Base-by-base conservation (phyloP, 2,329 filamentous ascomycete species). In the Stemphylium vesicarium region DNA sequence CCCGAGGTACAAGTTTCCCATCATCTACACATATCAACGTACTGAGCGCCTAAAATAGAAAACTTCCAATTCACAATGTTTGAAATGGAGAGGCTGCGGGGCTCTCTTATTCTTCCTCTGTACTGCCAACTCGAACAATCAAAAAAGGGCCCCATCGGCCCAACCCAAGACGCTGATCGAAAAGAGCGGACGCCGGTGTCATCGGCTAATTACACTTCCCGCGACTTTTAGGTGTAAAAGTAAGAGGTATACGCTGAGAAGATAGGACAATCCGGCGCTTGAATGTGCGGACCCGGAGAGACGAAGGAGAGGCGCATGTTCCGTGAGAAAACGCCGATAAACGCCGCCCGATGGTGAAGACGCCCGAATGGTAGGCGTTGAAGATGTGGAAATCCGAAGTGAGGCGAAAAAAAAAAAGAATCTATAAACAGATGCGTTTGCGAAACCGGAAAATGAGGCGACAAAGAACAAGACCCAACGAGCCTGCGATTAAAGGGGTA, bases 281-380 rank as follows among this genome's bases (percentile, higher is more conserved):
- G 40, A 40, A 56, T 49, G 57, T 53, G 53, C 56, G 61, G 36
- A 26, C 13, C 24, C 18, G 39, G 44, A 57, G 48, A 52, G 51
- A 37, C 38, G 36, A 57, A 58, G 35, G 32, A 50, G 29, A 50
- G 49, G 12, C 33, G 26, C 24, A 26, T 41, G 36, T 41, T 52
- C 53, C 43, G 24, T 56, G 44, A 36, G 45, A 52, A 65, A 67
- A 70, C 69, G 62, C 68, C 71, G 9, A 37, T 15, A 22, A 70
- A 73, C 71, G 66, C 71, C 70, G 68, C 70, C 71, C 67, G 66
- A 74, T 74, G 53, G 44, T 38, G 35, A 43, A 53, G 26, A 55
- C 50, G 41, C 40, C 46, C 50, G 26, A 39, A 29, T 56, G 20
- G 26, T 53, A 57, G 48, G 53, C 58, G 68, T 66, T 69, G 64